These are phyloP conservation scores for Phenoliferia sp. DNA, from an alignment of 1,284 basidiomycete species.

Conservation along the genomic window DNA sequence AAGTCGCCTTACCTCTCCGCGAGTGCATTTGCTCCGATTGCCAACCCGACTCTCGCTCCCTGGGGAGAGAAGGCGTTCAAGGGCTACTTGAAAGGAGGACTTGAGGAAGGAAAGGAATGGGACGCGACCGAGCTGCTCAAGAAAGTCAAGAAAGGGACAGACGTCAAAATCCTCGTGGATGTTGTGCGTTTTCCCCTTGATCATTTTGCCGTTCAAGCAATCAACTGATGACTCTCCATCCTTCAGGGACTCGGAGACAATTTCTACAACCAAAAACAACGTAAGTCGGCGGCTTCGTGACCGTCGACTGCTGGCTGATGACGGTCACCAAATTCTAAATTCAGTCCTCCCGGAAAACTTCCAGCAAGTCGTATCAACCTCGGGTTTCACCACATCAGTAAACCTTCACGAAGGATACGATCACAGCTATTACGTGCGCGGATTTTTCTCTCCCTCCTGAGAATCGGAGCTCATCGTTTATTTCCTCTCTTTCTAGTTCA, in stretches of 20 bases:
- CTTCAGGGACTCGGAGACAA: constrained; percentile 40
- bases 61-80: constrained; percentile 92
- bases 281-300: constrained; percentile 3
- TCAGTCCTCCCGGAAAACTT: constrained; percentile 79
- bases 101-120: constrained; percentile 71
- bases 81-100: constrained; percentile 77
- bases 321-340: neutral
- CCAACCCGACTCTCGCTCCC: constrained; percentile 78
- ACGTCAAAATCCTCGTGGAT: constrained; percentile 75
- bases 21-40: constrained; percentile 90
- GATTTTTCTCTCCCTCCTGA: no score
- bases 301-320: neutral
- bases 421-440: no score
- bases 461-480: no score
- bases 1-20: constrained; percentile 68
- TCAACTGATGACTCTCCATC: neutral
- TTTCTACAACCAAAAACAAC: constrained; percentile 39
- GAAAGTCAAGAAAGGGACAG: constrained; percentile 35
- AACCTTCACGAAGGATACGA: constrained; percentile 81
- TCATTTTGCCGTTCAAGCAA: neutral
- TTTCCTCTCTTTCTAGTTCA: constrained; percentile 72
- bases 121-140: constrained; percentile 83
- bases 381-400: constrained; percentile 67
- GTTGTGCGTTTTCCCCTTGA: constrained; percentile 11
- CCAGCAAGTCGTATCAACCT: constrained; percentile 64